Evolutionary conservation across 2,329 filamentous ascomycete species (phyloP), one percentile per base, ranked within the genome.

Genomic region (Escovopsis sp.): DNA sequence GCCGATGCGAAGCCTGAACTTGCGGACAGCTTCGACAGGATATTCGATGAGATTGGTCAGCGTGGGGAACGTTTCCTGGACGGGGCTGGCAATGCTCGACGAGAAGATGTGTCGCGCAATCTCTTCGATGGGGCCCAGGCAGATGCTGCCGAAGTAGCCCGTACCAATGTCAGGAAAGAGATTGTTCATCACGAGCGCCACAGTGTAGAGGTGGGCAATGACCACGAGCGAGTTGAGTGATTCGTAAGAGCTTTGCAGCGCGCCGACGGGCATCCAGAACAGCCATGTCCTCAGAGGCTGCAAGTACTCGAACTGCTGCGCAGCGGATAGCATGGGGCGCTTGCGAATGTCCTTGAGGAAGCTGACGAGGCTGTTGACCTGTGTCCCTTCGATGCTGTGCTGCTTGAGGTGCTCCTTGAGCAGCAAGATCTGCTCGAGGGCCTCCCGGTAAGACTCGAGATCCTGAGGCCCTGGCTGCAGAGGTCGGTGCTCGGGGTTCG

Each of bases 151-250:
- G 53, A 89, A 87, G 61, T 95, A 94, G 39, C 86, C 82, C 18
- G 86, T 82, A 38, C 87, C 88, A 51, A 95, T 82, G 58, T 93
- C 86, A 3, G 88, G 87, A 59, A 94, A 95, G 47, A 95, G 73
- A 12, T 86, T 85, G 63, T 95, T 88, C 63, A 96, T 75, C 34
- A 86, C 77, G 46, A 96, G 70, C 4, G 86, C 87, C 15, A 87
- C 78, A 1, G 85, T 88, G 64, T 94, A 96, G 60, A 94, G 86
- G 57, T 96, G 85, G 10, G 87, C 84, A 43, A 96, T 79, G 48
- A 93, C 80, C 41, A 94, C 71, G 50, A 95, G 70, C 1, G 86
- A 82, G 46, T 77, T 84, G 23, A 84, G 74, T 50, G 89, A 86
- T 33, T 77, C 76, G 40, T 81, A 77, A 38, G 80, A 82, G 49